These are phyloP conservation scores for Pseudofabraea citricarpa DNA, from an alignment of 2,329 filamentous ascomycete genomes.

Conservation along the genomic window DNA sequence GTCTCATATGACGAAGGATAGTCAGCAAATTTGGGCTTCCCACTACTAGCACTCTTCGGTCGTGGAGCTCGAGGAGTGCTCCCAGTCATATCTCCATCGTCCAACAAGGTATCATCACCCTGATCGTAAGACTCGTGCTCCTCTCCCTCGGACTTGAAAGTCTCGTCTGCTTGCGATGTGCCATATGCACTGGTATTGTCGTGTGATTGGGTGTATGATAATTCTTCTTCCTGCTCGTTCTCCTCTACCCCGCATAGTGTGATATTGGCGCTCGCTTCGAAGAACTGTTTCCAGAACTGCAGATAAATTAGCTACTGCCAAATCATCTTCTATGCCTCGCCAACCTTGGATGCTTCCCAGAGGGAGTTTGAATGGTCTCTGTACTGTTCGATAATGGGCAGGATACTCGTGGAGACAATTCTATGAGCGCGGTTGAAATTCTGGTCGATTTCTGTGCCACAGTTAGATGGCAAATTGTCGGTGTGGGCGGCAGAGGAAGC, in stretches of 20 bases:
- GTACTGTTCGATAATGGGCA: slow-evolving; percentile 93
- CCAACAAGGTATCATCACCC: slow-evolving; percentile 62
- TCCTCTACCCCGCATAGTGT: slow-evolving; percentile 94
- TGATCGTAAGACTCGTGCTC: slow-evolving; percentile 27
- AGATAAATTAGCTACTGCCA: slow-evolving; percentile 13
- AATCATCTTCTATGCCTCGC: slow-evolving; percentile 4
- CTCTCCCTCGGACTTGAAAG: slow-evolving; percentile 14
- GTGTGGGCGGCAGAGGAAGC: not conserved
- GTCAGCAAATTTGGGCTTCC: slow-evolving; percentile 51
- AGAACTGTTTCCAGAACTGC: slow-evolving; percentile 99
- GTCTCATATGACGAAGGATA: slow-evolving; percentile 75
- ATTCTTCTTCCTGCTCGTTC: slow-evolving; percentile 54
- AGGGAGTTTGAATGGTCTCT: slow-evolving; percentile 89
- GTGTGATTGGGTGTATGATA: slow-evolving; percentile 30
- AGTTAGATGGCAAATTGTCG: slow-evolving; percentile 7
- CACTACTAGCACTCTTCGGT: slow-evolving; percentile 39
- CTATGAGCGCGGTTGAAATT: slow-evolving; percentile 97
- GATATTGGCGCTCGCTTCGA: slow-evolving; percentile 96
- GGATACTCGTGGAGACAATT: slow-evolving; percentile 89
- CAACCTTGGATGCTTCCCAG: slow-evolving; percentile 93
- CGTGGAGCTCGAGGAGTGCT: slow-evolving; percentile 62
- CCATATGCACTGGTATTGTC: slow-evolving; percentile 25
- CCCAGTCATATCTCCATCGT: slow-evolving; percentile 56
- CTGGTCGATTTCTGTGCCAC: slow-evolving; percentile 79
- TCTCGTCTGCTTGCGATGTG: slow-evolving; percentile 36